Conservation (phyloP, 495 filamentous ascomycete species). For the Annulohypoxylon maeteangense region DNA sequence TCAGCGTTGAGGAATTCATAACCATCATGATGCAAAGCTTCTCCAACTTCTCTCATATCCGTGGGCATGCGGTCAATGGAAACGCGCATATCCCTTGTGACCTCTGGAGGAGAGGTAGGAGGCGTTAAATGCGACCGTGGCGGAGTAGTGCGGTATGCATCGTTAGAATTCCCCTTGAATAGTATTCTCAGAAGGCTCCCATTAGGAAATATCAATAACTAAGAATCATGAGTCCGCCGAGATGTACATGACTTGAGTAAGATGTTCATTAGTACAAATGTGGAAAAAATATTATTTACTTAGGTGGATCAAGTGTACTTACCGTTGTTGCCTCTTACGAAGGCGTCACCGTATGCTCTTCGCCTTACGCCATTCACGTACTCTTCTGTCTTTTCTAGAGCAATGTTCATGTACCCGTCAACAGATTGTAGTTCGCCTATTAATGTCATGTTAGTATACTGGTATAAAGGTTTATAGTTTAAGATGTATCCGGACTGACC, state of each 20-base stretch:
- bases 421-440: constrained; percentile 93
- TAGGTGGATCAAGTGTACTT: constrained; percentile 20
- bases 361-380: constrained; percentile 83
- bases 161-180: not conserved
- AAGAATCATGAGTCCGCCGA: constrained; percentile 65
- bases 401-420: constrained; percentile 99
- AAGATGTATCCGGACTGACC: constrained; percentile 62
- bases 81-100: not conserved
- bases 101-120: not conserved
- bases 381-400: constrained; percentile 93
- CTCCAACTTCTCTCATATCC: not conserved
- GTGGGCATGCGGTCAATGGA: not conserved
- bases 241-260: constrained; percentile 76
- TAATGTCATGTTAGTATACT: constrained; percentile 3
- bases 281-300: not conserved
- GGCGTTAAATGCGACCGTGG: not conserved
- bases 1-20: not conserved
- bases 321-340: constrained; percentile 98
- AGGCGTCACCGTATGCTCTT: constrained; percentile 91
- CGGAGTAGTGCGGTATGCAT: not conserved
- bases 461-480: not conserved
- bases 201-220: not conserved
- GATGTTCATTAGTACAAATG: constrained; percentile 8
- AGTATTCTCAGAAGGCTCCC: not conserved
- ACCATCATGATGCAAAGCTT: not conserved